These are phyloP conservation scores for Artemisia annua DNA, from an alignment of 129 eudicot genomes.

Conservation along the genomic window DNA sequence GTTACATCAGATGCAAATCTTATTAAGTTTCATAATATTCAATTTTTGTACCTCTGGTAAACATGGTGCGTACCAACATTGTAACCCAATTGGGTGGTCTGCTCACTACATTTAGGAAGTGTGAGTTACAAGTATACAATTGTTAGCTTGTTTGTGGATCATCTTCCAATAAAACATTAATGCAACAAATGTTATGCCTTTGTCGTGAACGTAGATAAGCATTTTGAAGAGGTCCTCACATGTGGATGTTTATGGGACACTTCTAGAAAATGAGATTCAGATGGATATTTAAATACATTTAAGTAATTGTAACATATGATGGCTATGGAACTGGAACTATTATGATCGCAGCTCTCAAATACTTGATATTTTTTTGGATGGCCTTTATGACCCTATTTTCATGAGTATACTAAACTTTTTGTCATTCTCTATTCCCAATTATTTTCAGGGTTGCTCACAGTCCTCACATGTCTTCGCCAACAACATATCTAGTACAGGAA, in stretches of 20 bases:
- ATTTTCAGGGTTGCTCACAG: constrained; percentile 90
- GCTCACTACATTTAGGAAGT: constrained; percentile 14
- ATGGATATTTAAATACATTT: no score
- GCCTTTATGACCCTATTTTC: no score
- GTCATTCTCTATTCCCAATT: constrained; percentile 15
- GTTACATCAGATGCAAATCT: constrained; percentile 11
- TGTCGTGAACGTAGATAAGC: no score
- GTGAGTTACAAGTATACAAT: background rate
- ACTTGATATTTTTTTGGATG: constrained; percentile 13
- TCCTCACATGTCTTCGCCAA: constrained; percentile 95
- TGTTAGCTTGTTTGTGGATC: no score
- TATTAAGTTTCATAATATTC: constrained; percentile 2
- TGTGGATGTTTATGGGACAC: no score
- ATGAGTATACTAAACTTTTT: background rate
- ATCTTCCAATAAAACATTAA: no score
- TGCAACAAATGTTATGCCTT: no score
- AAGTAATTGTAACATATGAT: no score
- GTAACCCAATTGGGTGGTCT: background rate
- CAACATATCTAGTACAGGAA: constrained; percentile 82
- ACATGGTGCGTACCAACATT: background rate
- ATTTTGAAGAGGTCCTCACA: no score
- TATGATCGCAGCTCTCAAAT: no score
- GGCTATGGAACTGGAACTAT: no score
- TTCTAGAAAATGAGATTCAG: no score
- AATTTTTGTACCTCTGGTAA: constrained; percentile 14